Percentiles rank a stretch among this genome's conserved stretches.
These are phyloP conservation scores for Millerago galiae DNA, from an alignment of 805 yeast genomes.

Conservation along the genomic window DNA sequence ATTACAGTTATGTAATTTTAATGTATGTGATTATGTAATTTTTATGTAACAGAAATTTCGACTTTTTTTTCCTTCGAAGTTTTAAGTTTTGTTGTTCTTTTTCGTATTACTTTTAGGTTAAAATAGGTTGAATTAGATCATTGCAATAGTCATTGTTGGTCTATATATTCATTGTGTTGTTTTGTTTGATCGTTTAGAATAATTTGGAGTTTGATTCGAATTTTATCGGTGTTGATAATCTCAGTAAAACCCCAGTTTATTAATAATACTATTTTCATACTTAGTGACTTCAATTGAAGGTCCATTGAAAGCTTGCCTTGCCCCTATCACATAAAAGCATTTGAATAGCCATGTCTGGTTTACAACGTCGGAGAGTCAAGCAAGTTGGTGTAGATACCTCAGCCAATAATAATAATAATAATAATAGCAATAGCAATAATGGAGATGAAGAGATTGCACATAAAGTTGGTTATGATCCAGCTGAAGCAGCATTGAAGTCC, in stretches of 20 bases:
- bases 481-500: constrained; percentile 33
- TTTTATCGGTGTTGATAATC: background rate
- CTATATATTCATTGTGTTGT: no score
- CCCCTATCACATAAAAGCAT: constrained; percentile 7
- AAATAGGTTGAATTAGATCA: no score
- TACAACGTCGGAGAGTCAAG: constrained; percentile 72
- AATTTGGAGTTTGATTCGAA: background rate
- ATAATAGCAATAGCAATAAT: constrained; percentile 1
- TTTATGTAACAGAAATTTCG: background rate
- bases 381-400: constrained; percentile 19
- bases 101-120: no score
- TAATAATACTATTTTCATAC: background rate
- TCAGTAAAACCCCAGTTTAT: no score
- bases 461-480: constrained; percentile 78
- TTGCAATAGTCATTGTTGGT: no score
- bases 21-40: background rate
- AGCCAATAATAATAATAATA: background rate
- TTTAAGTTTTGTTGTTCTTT: no score
- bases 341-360: constrained; percentile 37
- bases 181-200: no score
- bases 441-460: constrained; percentile 34
- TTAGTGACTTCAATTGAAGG: background rate
- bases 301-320: background rate
- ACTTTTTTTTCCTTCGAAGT: background rate
- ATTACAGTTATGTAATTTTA: background rate